phyloP scores from a whole-genome alignment of 495 filamentous ascomycete species.

The Aspergillus nidulans region DNA sequence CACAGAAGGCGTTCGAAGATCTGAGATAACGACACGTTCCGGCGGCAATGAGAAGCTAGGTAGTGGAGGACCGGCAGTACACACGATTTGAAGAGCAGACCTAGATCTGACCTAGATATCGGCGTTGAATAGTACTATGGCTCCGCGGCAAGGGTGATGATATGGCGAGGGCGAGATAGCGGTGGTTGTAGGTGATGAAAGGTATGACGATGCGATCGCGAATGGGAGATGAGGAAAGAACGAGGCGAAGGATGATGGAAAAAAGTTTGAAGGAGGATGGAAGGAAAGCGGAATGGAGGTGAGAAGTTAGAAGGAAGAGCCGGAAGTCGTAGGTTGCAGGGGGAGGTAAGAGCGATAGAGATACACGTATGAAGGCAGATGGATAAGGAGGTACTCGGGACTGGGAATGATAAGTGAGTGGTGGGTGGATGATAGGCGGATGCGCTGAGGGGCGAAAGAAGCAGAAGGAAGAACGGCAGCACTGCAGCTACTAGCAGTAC shows the following conservation, averaged over 20 bases:
- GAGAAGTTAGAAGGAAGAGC: conserved; percentile 12
- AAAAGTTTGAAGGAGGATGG: conserved; percentile 16
- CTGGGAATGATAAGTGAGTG: conserved; percentile 3
- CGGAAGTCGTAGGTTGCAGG: conserved; percentile 4
- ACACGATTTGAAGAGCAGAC: conserved; percentile 11
- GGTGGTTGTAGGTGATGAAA: background rate
- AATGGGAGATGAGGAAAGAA: conserved; percentile 1
- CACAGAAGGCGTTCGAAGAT: conserved; percentile 22
- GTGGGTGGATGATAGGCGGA: conserved; percentile 6
- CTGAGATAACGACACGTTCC: conserved; percentile 15
- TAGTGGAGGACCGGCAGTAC: conserved; percentile 4
- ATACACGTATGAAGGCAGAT: conserved; percentile 14
- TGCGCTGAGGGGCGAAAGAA: conserved; percentile 12
- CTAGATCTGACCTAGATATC: conserved; percentile 8
- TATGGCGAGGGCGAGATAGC: background rate
- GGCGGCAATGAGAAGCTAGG: background rate
- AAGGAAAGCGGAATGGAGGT: conserved; percentile 26
- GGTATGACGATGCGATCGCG: no score
- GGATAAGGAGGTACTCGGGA: conserved; percentile 4
- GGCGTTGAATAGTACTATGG: conserved; percentile 12
- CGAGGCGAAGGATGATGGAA: conserved; percentile 12
- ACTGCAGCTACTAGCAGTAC: conserved; percentile 19
- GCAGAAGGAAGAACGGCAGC: conserved; percentile 20
- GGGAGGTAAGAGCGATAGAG: background rate
- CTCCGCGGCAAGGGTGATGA: conserved; percentile 1